These are phyloP conservation scores for Pestalotiopsis sp. DNA, from an alignment of 2,329 filamentous ascomycete species.

Conservation along the genomic window DNA sequence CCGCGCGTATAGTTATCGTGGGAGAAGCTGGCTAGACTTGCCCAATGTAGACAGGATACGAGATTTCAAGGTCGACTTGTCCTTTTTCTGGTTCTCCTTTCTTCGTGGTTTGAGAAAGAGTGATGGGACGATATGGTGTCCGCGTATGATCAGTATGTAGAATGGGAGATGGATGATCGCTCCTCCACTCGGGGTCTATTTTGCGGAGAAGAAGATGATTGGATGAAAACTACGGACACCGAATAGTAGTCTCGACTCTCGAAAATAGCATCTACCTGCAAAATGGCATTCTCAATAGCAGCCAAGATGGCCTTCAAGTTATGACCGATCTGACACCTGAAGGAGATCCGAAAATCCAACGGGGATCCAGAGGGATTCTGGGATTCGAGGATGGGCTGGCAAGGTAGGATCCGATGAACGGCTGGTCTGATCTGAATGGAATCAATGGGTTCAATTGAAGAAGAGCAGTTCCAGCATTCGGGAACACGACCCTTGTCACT, in stretches of 20 bases:
- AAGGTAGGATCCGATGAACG: background rate
- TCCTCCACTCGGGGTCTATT: background rate
- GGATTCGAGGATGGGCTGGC: background rate
- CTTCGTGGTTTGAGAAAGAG: background rate
- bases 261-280: too few relatives aligned
- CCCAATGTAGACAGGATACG: slow-evolving; percentile 1
- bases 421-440: background rate
- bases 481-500: background rate
- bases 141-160: background rate
- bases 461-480: background rate
- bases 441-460: background rate
- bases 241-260: background rate
- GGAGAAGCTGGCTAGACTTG: slow-evolving; percentile 5
- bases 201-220: background rate
- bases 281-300: background rate
- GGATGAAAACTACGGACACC: background rate
- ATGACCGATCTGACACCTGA: background rate
- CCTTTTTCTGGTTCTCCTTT: background rate
- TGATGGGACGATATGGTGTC: background rate
- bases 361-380: background rate
- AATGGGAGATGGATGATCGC: background rate
- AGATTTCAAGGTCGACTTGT: background rate
- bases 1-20: slow-evolving; percentile 2
- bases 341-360: background rate
- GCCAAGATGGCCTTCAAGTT: background rate